Percentiles rank a stretch among this genome's conserved stretches.
Evolutionary conservation across 176 grass and related monocot species (phyloP).

Genomic region (Miscanthus lutarioriparius): DNA sequence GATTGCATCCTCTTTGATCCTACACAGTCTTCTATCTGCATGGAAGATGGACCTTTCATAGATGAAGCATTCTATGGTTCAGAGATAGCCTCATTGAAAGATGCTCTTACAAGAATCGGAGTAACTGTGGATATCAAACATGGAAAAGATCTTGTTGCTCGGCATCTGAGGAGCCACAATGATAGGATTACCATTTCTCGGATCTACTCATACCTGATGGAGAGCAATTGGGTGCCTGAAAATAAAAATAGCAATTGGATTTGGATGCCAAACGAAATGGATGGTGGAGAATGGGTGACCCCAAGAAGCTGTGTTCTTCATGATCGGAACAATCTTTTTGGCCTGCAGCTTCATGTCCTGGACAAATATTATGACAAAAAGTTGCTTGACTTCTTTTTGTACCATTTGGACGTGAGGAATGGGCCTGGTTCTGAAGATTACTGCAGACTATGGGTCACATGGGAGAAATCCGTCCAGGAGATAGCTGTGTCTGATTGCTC

Average conservation of each 20-base stretch:
- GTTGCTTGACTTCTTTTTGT: slow-evolving; percentile 51
- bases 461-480: slow-evolving; percentile 42
- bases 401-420: slow-evolving; percentile 35
- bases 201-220: slow-evolving; percentile 57
- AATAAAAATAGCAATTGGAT: slow-evolving; percentile 43
- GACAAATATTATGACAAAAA: slow-evolving; percentile 57
- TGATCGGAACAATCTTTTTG: slow-evolving; percentile 51
- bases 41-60: slow-evolving; percentile 67
- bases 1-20: slow-evolving; percentile 64
- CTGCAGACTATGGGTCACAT: slow-evolving; percentile 50
- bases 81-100: slow-evolving; percentile 40
- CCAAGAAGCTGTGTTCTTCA: slow-evolving; percentile 43
- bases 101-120: slow-evolving; percentile 43
- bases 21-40: slow-evolving; percentile 31
- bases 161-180: slow-evolving; percentile 46
- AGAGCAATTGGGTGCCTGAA: slow-evolving; percentile 44
- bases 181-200: slow-evolving; percentile 44
- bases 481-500: slow-evolving; percentile 40
- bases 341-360: slow-evolving; percentile 42
- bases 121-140: slow-evolving; percentile 40
- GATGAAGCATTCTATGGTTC: slow-evolving; percentile 64
- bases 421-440: slow-evolving; percentile 45
- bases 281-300: slow-evolving; percentile 56
- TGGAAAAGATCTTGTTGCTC: slow-evolving; percentile 39
- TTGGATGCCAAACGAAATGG: slow-evolving; percentile 48